A percentile compares a stretch with the other conserved stretches of the same genome.
Evolutionary conservation across 2,329 filamentous ascomycete species (phyloP).

Genomic region (Scedosporium dehoogii): DNA sequence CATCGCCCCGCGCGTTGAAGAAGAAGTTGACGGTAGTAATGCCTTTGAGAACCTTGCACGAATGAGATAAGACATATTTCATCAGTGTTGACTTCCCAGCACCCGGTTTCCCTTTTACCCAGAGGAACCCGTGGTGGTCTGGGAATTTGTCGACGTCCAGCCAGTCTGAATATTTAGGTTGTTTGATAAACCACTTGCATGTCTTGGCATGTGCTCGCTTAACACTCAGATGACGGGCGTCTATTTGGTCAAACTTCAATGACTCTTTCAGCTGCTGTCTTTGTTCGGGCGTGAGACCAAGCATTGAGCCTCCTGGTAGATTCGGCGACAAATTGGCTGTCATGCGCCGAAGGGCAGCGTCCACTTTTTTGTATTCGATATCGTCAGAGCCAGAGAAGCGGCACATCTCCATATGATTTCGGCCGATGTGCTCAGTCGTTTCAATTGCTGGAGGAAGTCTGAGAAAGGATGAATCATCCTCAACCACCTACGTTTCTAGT

Average conservation of each 20-base stretch:
- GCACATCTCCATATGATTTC: slow-evolving; percentile 26
- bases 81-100: slow-evolving; percentile 35
- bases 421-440: slow-evolving; percentile 20
- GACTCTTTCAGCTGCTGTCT: neutral
- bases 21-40: slow-evolving; percentile 30
- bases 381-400: slow-evolving; percentile 20
- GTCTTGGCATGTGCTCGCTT: neutral
- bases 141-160: neutral
- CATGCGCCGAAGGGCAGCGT: slow-evolving; percentile 9
- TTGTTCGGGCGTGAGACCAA: neutral
- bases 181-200: neutral
- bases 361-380: slow-evolving; percentile 21
- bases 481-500: slow-evolving; percentile 11
- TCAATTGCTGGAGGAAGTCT: slow-evolving; percentile 18
- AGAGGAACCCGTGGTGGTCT: slow-evolving; percentile 24
- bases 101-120: slow-evolving; percentile 34
- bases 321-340: neutral
- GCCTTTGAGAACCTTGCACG: slow-evolving; percentile 10
- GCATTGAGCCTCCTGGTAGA: neutral
- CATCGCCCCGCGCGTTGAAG: slow-evolving; percentile 36
- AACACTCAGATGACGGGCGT: neutral
- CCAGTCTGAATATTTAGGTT: neutral
- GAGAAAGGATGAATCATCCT: slow-evolving; percentile 26
- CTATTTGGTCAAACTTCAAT: neutral
- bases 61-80: slow-evolving; percentile 22